Evolutionary conservation across 139 green algal species (phyloP), one percentile per base, ranked within the genome.

Genomic region (Deuterostichococcus epilithicus): DNA sequence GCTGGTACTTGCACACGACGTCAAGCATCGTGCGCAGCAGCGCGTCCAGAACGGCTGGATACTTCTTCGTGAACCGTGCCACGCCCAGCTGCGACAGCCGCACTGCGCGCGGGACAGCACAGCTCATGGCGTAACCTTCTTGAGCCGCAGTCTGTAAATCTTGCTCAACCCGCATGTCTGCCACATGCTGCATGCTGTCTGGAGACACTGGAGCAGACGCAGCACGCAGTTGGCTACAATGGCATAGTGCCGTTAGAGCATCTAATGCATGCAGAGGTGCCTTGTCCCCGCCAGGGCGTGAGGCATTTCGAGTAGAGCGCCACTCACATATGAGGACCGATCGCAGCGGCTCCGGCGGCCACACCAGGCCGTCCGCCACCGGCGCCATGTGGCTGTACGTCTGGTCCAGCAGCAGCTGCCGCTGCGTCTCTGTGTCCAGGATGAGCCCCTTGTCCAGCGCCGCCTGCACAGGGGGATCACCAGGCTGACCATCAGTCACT

Each of bases 261-360:
- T 47, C 25, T n/a, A 8, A 10, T 8, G 68, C 28, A 2, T 30
- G 33, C 68, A 72, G 1, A 47, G 67, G n/a, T 20, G 33, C 67
- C 5, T 44, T 44, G 8, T 72, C 63, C 30, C 30, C 15, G 33
- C 8, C 63, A 36, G 23, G 33, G 26, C 63, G 15, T 70, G 26
- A 22, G 15, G 15, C 63, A 70, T 30, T 8, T 30, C 8, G 23
- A 70, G 23, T 15, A n/a, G 22, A 66, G 35, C 39, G 68, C 36
- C 26, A 26, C 79, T n/a, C 32, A 79, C 89, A 76, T 35, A 95
- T 83, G n/a, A 95, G 78, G 36, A 88, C 85, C 32, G 70, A 75
- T 0, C 91, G 82, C 77, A 97, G 80, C 0, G 92, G 92, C 72
- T 93, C 88, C 34, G 81, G 80, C 0, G 92, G 92, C 90, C 90